Base-by-base conservation (phyloP, 345 rosid genomes). In the Rubroshorea leprosula region DNA sequence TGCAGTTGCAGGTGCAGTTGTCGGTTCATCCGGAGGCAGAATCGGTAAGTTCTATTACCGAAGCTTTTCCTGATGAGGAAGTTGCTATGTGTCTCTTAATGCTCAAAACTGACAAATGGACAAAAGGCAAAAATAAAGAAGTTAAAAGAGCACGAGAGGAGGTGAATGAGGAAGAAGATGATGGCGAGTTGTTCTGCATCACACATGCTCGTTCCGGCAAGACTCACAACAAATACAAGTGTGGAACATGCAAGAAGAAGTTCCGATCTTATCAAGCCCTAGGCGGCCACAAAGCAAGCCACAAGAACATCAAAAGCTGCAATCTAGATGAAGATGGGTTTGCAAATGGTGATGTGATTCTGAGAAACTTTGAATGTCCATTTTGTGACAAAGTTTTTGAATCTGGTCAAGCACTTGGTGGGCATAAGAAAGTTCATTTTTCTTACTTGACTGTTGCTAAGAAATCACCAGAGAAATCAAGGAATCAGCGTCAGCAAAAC, bases 361-460 rank as follows among this genome's bases (percentile, higher is more conserved):
- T 12, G 27, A 63, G 54, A 54, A 16, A 21, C 0, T 84, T 74
- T n/a, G 25, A 59, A 41, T 78, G 90, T 5, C 67, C 80, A 7
- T 67, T 69, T 49, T 84, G 87, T 51, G 63, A 57, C 0, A 72
- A 72, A 12, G 76, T 72, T 44, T 81, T 81, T 26, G 79, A 68
- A 13, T 79, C 87, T 2, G 87, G 90, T 4, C 83, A 84, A 57
- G 91, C 82, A 9, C 73, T 79, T 6, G 85, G 83, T 13, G 87
- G 91, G 0, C 85, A 84, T 58, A 84, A 81, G 59, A 79, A 79
- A 61, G 71, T 77, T 44, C 87, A 84, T 51, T 70, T 66, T 6
- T 45, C 78, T 17, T 74, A 65, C 49, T 47, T 61, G n/a, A 0
- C 35, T 0, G 23, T 10, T 25, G 14, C 23, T 49, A 14, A 49